A percentile compares a stretch with the other conserved stretches of the same genome.
phyloP scores from a whole-genome alignment of 2,329 filamentous ascomycete genomes.

The Talaromyces pinophilus region DNA sequence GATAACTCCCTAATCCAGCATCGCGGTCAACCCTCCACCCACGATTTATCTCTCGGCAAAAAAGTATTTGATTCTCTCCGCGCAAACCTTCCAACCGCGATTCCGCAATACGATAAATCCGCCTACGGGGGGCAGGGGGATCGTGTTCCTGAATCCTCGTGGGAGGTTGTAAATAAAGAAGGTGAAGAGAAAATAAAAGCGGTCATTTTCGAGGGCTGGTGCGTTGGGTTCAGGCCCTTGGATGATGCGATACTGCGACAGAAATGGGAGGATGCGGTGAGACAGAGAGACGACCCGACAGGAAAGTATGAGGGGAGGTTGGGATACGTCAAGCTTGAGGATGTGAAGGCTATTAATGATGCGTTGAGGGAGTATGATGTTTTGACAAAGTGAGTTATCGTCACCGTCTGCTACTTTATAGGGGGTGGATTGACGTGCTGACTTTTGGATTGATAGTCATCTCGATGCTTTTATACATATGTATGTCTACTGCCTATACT shows the following conservation, averaged over 20 bases:
- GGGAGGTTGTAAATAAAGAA: slow-evolving; percentile 56
- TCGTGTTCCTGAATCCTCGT: slow-evolving; percentile 62
- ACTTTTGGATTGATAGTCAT: slow-evolving; percentile 31
- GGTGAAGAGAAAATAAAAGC: slow-evolving; percentile 53
- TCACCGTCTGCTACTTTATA: neutral
- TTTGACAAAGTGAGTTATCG: slow-evolving; percentile 53
- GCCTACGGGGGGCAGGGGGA: slow-evolving; percentile 75
- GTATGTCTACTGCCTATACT: slow-evolving; percentile 37
- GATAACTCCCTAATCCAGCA: slow-evolving; percentile 76
- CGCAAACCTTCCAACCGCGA: slow-evolving; percentile 53
- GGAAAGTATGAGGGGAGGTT: slow-evolving; percentile 52
- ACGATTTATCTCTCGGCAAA: slow-evolving; percentile 68
- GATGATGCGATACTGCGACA: slow-evolving; percentile 55
- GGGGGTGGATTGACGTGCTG: neutral
- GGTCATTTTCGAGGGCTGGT: slow-evolving; percentile 88
- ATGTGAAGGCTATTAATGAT: slow-evolving; percentile 61
- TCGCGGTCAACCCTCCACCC: slow-evolving; percentile 79
- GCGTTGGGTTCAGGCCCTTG: slow-evolving; percentile 75
- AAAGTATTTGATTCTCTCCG: slow-evolving; percentile 64
- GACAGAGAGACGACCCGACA: slow-evolving; percentile 49
- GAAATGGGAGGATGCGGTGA: slow-evolving; percentile 54
- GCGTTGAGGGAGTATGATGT: slow-evolving; percentile 59
- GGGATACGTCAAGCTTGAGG: slow-evolving; percentile 56
- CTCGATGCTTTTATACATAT: slow-evolving; percentile 67
- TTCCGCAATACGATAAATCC: slow-evolving; percentile 84